Evolutionary conservation across 805 yeast genomes (phyloP), one percentile per base, ranked within the genome.

Genomic region (Saccharomycopsis babjevae): DNA sequence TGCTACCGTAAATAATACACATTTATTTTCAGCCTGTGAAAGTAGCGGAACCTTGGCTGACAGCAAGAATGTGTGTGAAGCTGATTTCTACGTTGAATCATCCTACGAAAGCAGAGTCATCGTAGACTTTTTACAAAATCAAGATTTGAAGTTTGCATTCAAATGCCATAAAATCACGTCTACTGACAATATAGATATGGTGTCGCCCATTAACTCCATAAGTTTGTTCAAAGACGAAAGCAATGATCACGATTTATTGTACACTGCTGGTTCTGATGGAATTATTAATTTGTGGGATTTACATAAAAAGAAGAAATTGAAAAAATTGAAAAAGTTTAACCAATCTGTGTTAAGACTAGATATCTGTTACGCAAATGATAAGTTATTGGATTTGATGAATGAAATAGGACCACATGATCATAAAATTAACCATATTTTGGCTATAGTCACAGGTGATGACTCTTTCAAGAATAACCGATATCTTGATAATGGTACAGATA

Each of bases 391-490:
- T 32, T 16, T 25, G n/a, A 22, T 32, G 36, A 22, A 20, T n/a
- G 38, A 54, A 25, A 22, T 46, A 4, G 28, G 15, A 22, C 10
- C 11, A 25, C 30, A 22, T 10, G 50, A n/a, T 15, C 42, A 18
- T 25, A n/a, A 50, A 6, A 13, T 13, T 32, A 66, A 62, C 1
- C 56, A 64, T 1, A 32, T 71, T 36, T 65, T 82, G 39, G 78
- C 78, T 0, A 72, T 79, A 18, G 84, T 80, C 1, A 73, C 79
- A 3, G 76, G 82, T 18, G 82, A 80, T 62, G 85, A 82, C 66
- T 68, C 77, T 0, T 80, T 74, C 68, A 78, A 78, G 64, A 77
- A 63, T 46, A 63, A 61, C 30, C 38, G 57, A 34, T 56, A 58
- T 28, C 57, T 63, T 40, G 58, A 61, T 43, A 58, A 32, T 20